A percentile compares a stretch with the other conserved stretches of the same genome.
phyloP scores from a whole-genome alignment of 2,329 filamentous ascomycete genomes.

The Cercospora berteroae region DNA sequence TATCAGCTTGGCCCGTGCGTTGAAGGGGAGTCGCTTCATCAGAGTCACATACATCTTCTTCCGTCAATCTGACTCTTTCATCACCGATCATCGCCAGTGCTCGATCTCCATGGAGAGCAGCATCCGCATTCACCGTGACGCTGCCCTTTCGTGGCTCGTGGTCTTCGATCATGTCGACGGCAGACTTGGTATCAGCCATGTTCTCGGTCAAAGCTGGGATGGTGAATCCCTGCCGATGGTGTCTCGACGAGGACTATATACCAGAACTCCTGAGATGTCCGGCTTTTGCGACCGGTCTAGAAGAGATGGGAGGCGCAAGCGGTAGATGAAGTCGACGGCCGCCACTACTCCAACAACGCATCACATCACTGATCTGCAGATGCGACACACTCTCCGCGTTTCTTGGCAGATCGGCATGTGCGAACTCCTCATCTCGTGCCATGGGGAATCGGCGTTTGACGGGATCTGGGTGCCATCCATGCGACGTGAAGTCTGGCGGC shows the following conservation, averaged over 20 bases:
- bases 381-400: neutral
- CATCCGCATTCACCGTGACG: constrained; percentile 9
- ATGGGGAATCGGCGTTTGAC: neutral
- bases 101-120: constrained; percentile 24
- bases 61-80: constrained; percentile 37
- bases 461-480: neutral
- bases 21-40: neutral
- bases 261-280: neutral
- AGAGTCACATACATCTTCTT: constrained; percentile 35
- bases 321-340: neutral
- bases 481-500: neutral
- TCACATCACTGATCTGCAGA: constrained; percentile 4
- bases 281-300: neutral
- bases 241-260: neutral
- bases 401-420: neutral
- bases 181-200: constrained; percentile 17
- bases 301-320: neutral
- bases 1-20: constrained; percentile 1
- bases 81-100: constrained; percentile 26
- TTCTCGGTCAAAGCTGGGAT: neutral
- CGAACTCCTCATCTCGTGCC: neutral
- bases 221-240: neutral
- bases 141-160: constrained; percentile 16
- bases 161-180: constrained; percentile 16
- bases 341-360: constrained; percentile 1